phyloP scores from a whole-genome alignment of 768 basidiomycete genomes.

The Hygrophoropsis aurantiaca region DNA sequence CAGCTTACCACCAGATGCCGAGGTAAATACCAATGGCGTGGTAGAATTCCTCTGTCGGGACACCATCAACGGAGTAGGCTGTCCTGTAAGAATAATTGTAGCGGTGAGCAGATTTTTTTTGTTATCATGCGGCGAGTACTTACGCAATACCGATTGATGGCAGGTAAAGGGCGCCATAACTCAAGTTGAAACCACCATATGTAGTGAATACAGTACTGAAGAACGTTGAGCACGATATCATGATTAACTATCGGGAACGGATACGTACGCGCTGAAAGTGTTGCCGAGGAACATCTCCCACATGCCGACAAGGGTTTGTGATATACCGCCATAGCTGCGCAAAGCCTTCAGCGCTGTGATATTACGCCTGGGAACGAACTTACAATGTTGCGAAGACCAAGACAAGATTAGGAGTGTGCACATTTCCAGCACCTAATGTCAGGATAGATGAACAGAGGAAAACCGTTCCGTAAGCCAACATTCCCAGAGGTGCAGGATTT shows the following conservation, averaged over 20 bases:
- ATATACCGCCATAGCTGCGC: constrained; percentile 29
- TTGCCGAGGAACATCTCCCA: constrained; percentile 33
- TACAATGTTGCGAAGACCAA: constrained; percentile 29
- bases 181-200: constrained; percentile 29
- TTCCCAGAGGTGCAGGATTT: constrained; percentile 26
- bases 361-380: not conserved
- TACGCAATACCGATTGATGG: constrained; percentile 25
- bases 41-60: constrained; percentile 22
- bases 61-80: constrained; percentile 23
- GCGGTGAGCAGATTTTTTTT: constrained; percentile 1
- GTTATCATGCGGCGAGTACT: constrained; percentile 1
- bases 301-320: constrained; percentile 29
- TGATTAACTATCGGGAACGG: not conserved
- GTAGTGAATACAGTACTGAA: constrained; percentile 25
- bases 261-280: constrained; percentile 25
- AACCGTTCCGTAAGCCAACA: constrained; percentile 28
- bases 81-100: constrained; percentile 9
- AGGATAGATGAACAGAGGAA: constrained; percentile 28
- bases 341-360: not conserved
- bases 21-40: constrained; percentile 27
- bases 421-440: constrained; percentile 17
- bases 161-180: constrained; percentile 25
- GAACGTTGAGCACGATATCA: not conserved
- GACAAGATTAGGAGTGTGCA: constrained; percentile 22
- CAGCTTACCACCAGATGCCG: constrained; percentile 22